A percentile compares a stretch with the other conserved stretches of the same genome.
These are phyloP conservation scores for Ophiosphaerella herpotricha DNA, from an alignment of 2,329 filamentous ascomycete genomes.

Conservation along the genomic window DNA sequence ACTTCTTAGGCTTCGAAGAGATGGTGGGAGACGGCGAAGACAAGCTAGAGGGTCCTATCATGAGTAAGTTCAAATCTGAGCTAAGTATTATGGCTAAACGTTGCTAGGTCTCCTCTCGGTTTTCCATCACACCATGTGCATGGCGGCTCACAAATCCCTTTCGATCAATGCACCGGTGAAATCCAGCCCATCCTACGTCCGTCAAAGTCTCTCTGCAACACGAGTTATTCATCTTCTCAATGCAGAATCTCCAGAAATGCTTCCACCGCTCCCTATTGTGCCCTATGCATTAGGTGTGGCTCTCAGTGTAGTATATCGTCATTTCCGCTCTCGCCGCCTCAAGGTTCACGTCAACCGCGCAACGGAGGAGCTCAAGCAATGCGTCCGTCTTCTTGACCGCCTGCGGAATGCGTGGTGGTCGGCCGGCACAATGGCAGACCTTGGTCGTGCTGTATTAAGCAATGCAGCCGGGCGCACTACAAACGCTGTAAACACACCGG, in stretches of 20 bases:
- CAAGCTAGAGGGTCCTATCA: constrained; percentile 42
- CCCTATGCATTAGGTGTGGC: constrained; percentile 62
- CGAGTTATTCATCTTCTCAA: constrained; percentile 59
- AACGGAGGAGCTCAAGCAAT: constrained; percentile 51
- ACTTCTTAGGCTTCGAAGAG: constrained; percentile 53
- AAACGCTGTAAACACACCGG: constrained; percentile 40
- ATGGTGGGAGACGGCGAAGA: constrained; percentile 48
- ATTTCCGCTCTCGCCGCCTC: constrained; percentile 58
- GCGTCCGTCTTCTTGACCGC: constrained; percentile 50
- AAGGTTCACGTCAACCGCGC: constrained; percentile 54
- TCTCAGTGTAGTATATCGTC: constrained; percentile 61
- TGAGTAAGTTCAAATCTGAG: constrained; percentile 32
- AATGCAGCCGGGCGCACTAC: constrained; percentile 46
- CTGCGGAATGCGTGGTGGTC: constrained; percentile 53
- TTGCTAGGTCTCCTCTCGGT: constrained; percentile 56
- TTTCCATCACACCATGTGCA: constrained; percentile 62
- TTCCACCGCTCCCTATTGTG: constrained; percentile 60
- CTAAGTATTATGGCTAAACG: constrained; percentile 11
- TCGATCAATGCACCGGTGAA: constrained; percentile 51
- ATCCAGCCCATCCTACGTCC: constrained; percentile 56
- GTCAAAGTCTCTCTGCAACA: constrained; percentile 60
- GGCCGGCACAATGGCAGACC: constrained; percentile 52
- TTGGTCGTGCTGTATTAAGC: constrained; percentile 45
- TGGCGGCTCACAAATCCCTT: constrained; percentile 59
- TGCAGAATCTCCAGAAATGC: constrained; percentile 49